These are phyloP conservation scores for Podila epicladia DNA, from an alignment of 192 early-diverging fungal species.

Conservation along the genomic window DNA sequence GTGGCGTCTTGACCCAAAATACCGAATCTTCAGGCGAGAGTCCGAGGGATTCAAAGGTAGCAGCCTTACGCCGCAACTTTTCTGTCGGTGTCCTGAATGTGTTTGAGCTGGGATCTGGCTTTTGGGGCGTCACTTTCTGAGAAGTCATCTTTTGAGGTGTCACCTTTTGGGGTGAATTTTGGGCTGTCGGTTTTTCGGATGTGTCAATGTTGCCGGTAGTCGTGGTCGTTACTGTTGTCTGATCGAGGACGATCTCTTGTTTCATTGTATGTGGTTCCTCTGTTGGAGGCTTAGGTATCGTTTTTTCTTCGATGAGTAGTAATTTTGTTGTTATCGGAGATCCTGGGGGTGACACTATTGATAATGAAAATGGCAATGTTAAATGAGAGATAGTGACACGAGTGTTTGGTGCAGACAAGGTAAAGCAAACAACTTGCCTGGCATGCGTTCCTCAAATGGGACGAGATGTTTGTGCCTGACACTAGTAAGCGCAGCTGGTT, in stretches of 20 bases:
- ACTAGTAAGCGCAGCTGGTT: background rate
- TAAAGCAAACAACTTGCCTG: conserved; percentile 5
- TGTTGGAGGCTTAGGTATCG: too few species aligned
- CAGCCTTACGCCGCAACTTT: conserved; percentile 2
- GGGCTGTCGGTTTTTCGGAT: background rate
- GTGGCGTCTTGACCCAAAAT: conserved; percentile 43
- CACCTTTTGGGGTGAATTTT: too few species aligned
- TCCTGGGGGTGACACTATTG: background rate
- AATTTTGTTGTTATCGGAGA: background rate
- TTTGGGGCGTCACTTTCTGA: background rate
- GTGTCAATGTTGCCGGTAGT: background rate
- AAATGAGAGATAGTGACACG: too few species aligned
- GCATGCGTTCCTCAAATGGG: conserved; percentile 41
- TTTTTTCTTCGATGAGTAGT: too few species aligned
- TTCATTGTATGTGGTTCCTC: too few species aligned
- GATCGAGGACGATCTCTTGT: background rate
- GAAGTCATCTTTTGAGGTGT: background rate
- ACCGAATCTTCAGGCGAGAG: conserved; percentile 44
- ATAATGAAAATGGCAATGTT: background rate
- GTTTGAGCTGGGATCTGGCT: background rate
- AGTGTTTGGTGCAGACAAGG: too few species aligned
- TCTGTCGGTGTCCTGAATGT: conserved; percentile 34
- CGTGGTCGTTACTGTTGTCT: background rate
- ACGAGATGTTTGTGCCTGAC: background rate
- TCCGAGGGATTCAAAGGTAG: conserved; percentile 35